Percentiles rank a stretch among this genome's conserved stretches.
Evolutionary conservation across 2,329 filamentous ascomycete species (phyloP).

Genomic region (Colletotrichum sp.): DNA sequence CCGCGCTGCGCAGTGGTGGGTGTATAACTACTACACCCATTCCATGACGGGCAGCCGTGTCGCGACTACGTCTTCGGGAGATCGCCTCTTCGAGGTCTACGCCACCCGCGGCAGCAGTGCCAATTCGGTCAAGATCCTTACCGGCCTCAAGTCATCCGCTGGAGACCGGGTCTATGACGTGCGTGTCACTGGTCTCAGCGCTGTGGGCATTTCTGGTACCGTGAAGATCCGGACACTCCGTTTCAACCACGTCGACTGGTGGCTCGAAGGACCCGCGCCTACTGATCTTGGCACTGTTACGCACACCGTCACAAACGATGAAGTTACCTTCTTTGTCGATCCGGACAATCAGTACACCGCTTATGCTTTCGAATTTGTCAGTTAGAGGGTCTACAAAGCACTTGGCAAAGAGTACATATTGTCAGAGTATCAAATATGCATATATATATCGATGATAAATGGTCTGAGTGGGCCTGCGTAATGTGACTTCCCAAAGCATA

Average conservation of each 20-base stretch:
- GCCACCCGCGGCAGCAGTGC: not conserved
- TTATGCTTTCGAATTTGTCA: not conserved
- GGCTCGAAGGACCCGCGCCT: not conserved
- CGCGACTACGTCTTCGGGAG: not conserved
- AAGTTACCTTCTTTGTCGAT: not conserved
- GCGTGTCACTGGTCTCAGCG: not conserved
- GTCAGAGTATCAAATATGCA: not conserved
- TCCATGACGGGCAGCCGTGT: not conserved
- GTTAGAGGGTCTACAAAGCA: not conserved
- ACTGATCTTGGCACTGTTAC: not conserved
- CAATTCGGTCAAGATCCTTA: not conserved
- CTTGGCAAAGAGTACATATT: not conserved
- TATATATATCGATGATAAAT: not conserved
- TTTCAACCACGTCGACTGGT: not conserved
- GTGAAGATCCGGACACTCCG: not conserved
- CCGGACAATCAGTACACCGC: not conserved
- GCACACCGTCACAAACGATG: not conserved
- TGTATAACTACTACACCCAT: not conserved
- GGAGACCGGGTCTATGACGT: not conserved
- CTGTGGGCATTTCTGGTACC: not conserved
- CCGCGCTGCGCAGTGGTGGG: not conserved
- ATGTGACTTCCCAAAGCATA: not conserved
- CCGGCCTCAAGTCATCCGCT: not conserved
- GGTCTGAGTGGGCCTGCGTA: fast-evolving
- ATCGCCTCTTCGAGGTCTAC: not conserved